Evolutionary conservation across 352 stramenopile genomes (phyloP), one percentile per base, ranked within the genome.

Genomic region (Phytopythium cucurbitacearum): DNA sequence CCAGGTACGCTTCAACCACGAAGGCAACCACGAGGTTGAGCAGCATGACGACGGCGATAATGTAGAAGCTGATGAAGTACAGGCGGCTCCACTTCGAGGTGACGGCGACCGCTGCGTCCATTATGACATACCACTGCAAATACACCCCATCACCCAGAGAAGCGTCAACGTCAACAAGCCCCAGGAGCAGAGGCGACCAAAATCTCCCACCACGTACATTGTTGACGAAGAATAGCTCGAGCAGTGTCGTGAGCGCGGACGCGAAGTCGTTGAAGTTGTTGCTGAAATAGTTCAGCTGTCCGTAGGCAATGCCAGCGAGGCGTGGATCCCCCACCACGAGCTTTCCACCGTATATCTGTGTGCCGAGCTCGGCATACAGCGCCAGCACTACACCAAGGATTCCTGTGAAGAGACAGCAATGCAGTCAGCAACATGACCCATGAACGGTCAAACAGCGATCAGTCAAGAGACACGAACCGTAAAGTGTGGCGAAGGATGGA

Each of bases 181-280:
- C 2, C 5, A 11, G 28, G 12, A 53, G 8, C 13, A 40, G 5
- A n/a, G 8, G 12, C 9, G 9, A 40, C 9, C 35, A 53, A 38
- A 4, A 36, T 7, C 15, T n/a, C 39, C 46, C 21, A 16, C 3
- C 7, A 67, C 73, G 47, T 48, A 84, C 73, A 57, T 91, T 89
- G 61, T 91, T 91, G 33, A 91, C 79, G 51, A 94, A 71, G 11
- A 91, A 58, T 13, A 89, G 49, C 51, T 87, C 73, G 45, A 91
- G 91, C n/a, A 93, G 69, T 34, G 72, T 80, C 13, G 74, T 73
- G 36, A 90, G 56, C 2, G 70, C 73, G 0, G 65, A 79, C 16
- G 69, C 57, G 49, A 86, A 73, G 54, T 89, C 78, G 64, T 93
- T 89, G 50, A 91, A 93, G 58, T 91, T 93, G 69, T 88, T 86